Percentiles rank a stretch among this genome's conserved stretches.
Conservation (phyloP, 2,329 filamentous ascomycete species). For the Talaromyces islandicus region DNA sequence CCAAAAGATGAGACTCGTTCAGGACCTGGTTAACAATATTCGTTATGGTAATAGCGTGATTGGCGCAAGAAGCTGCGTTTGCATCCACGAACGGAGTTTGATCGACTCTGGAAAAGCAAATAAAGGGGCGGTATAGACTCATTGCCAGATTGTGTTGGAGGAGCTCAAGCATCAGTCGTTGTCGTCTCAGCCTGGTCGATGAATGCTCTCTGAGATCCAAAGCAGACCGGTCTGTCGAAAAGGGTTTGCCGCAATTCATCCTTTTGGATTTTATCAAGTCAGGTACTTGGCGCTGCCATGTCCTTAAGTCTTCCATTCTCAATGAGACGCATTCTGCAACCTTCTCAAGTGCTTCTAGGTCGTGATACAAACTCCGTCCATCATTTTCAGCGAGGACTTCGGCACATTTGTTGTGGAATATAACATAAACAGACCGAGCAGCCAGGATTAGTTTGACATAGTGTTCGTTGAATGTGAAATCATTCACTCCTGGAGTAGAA, state of each 20-base stretch:
- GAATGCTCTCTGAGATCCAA: constrained; percentile 4
- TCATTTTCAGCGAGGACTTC: constrained; percentile 1
- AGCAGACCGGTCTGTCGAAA: constrained; percentile 7
- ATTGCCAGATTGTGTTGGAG: constrained; percentile 7
- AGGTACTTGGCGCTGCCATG: constrained; percentile 3
- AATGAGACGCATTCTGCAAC: constrained; percentile 2
- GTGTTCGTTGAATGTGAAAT: constrained; percentile 6
- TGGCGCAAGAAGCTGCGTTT: constrained; percentile 1
- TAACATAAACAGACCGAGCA: background rate
- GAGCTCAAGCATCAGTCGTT: constrained; percentile 7
- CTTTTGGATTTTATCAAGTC: constrained; percentile 6
- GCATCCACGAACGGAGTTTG: background rate
- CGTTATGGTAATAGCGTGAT: constrained; percentile 8
- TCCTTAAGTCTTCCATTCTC: background rate
- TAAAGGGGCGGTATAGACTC: constrained; percentile 9
- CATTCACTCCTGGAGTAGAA: background rate
- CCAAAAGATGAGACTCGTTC: constrained; percentile 1
- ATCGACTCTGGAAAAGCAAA: background rate
- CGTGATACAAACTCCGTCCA: background rate
- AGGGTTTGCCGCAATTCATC: constrained; percentile 1
- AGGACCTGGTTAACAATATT: constrained; percentile 6
- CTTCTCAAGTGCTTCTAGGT: background rate
- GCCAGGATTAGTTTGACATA: constrained; percentile 6
- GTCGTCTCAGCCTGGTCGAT: constrained; percentile 4
- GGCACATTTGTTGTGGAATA: constrained; percentile 4